Base-by-base conservation (phyloP, 1,284 basidiomycete species). In the Fomitopsis betulina region DNA sequence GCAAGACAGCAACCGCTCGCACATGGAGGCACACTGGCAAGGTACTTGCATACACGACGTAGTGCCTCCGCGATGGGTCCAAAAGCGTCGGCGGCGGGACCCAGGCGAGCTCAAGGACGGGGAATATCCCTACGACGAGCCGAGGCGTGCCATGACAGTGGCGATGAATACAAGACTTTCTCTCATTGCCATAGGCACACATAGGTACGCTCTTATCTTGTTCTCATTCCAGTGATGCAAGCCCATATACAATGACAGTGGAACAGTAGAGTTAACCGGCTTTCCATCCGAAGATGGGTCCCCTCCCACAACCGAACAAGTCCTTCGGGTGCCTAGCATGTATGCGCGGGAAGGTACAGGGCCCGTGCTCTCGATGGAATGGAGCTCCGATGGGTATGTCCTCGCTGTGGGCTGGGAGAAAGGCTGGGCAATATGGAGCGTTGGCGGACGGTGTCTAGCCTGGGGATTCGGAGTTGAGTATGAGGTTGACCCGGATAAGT, bases 351-450 rank as follows among this genome's bases (percentile, higher is more conserved):
- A 75, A 56, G 66, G 81, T 5, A 86, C 86, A 1, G 96, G 96
- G 0, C 72, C 80, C n/a, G 89, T 98, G 1, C 83, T 75, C 49
- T 75, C 84, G 13, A 79, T 98, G 71, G 85, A 93, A 63, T 98
- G 95, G 93, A 96, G 89, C 58, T 91, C 91, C 2, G 97, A 99
- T 72, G 97, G 96, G 1, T 94, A 97, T 72, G 94, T 93, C 1
- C 79, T 99, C n/a, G 96, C 95, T n/a, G 93, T 95, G 0, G 96
- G 93, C 0, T 98, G 94, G 88, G 81, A 87, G 61, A 75, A 84
- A 58, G 96, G 94, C 4, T 97, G 95, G 91, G 91, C 89, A 0
- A 82, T 97, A 4, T 94, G 95, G 79, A 96, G 91, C 69, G 88
- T 96, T 33, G 92, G 93, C 27, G 96, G 97, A 12, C 80, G 94